phyloP scores from a whole-genome alignment of 148 eudicot genomes.

The Silene uniflora region DNA sequence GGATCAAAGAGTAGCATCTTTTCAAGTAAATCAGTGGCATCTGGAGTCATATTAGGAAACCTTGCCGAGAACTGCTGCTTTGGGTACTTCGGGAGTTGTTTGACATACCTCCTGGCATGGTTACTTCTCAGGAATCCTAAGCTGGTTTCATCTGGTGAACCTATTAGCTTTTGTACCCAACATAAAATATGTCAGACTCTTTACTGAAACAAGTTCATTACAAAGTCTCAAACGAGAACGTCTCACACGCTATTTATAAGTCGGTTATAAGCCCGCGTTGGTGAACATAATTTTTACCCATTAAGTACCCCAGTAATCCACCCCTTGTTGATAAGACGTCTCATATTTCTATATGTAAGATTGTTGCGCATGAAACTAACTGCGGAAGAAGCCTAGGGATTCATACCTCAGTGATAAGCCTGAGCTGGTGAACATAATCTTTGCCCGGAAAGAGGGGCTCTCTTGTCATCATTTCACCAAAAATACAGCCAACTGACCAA shows the following conservation, averaged over 20 bases:
- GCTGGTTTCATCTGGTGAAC: constrained; percentile 46
- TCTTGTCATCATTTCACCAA: constrained; percentile 62
- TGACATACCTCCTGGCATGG: constrained; percentile 46
- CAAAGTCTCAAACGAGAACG: too few species aligned
- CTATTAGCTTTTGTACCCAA: constrained; percentile 31
- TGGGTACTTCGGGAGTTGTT: constrained; percentile 44
- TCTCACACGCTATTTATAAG: too few species aligned
- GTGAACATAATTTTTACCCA: too few species aligned
- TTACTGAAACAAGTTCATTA: too few species aligned
- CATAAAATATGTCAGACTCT: constrained; percentile 9
- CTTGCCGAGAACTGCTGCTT: constrained; percentile 40
- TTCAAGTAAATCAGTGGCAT: constrained; percentile 40
- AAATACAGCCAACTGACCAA: constrained; percentile 63
- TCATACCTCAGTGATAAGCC: constrained; percentile 71
- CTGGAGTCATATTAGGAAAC: constrained; percentile 38
- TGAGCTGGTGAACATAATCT: constrained; percentile 75
- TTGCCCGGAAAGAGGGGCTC: constrained; percentile 73
- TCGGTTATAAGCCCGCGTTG: too few species aligned
- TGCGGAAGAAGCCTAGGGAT: background rate
- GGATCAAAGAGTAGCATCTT: constrained; percentile 48
- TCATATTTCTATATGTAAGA: too few species aligned
- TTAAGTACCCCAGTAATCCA: too few species aligned
- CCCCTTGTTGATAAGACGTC: too few species aligned
- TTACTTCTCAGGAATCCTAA: constrained; percentile 40
- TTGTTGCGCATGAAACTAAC: too few species aligned